phyloP scores from a whole-genome alignment of 1,284 basidiomycete genomes.

The Trametes versicolor region DNA sequence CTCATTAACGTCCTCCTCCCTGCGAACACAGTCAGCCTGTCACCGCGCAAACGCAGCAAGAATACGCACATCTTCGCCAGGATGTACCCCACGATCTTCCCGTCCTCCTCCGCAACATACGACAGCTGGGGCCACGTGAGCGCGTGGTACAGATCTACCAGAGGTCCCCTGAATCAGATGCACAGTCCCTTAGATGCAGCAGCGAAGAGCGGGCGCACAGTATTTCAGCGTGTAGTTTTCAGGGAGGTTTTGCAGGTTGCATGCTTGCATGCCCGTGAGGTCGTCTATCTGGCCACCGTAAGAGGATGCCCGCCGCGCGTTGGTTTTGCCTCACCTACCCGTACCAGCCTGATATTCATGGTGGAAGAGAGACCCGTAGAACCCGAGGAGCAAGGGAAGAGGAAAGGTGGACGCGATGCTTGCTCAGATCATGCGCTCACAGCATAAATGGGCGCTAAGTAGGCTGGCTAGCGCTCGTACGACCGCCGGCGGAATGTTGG shows the following conservation, averaged over 20 bases:
- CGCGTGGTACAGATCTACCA: conserved; percentile 86
- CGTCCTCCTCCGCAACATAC: conserved; percentile 93
- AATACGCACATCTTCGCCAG: conserved; percentile 87
- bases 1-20: conserved; percentile 76
- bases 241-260: conserved; percentile 87
- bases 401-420: background rate
- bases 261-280: conserved; percentile 91
- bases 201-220: conserved; percentile 62
- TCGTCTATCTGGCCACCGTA: conserved; percentile 62
- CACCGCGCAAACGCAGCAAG: background rate
- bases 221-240: conserved; percentile 91
- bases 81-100: conserved; percentile 94
- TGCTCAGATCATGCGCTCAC: background rate
- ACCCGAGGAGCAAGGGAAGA: background rate
- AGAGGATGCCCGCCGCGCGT: conserved; percentile 5
- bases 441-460: background rate
- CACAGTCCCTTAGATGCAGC: background rate
- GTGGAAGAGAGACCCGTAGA: background rate
- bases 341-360: conserved; percentile 66
- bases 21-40: conserved; percentile 41
- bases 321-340: conserved; percentile 49
- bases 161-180: background rate
- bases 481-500: background rate
- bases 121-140: conserved; percentile 95
- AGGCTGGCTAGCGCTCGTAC: background rate